A percentile compares a stretch with the other conserved stretches of the same genome.
Conservation (phyloP, 257 asterid species). For the Nicotiana tabacum region DNA sequence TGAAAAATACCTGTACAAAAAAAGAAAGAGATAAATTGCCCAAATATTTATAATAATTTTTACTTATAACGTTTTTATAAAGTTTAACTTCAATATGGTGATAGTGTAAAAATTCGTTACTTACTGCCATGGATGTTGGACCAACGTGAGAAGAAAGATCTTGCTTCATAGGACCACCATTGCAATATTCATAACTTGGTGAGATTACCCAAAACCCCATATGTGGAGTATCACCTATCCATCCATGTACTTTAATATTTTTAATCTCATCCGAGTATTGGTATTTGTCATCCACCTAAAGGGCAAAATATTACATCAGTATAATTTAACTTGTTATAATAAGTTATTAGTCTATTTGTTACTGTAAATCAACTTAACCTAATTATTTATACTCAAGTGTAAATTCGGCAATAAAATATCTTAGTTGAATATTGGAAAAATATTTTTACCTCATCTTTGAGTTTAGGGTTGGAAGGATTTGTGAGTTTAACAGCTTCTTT, state of each 20-base stretch:
- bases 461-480: conserved; percentile 26
- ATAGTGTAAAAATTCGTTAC: neutral
- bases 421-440: too few species aligned
- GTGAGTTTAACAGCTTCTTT: conserved; percentile 50
- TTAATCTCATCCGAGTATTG: conserved; percentile 51
- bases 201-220: conserved; percentile 66
- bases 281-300: conserved; percentile 68
- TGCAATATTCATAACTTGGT: conserved; percentile 60
- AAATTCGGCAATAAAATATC: neutral
- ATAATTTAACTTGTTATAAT: neutral
- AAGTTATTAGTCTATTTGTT: neutral
- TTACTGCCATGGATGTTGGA: conserved; percentile 50
- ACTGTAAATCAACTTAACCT: neutral
- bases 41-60: neutral
- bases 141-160: conserved; percentile 68
- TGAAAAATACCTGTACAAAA: conserved; percentile 33
- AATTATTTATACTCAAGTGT: neutral
- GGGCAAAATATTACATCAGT: too few species aligned
- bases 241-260: conserved; percentile 60
- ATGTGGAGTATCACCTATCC: conserved; percentile 39
- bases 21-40: too few species aligned
- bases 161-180: conserved; percentile 53
- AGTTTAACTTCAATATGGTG: neutral
- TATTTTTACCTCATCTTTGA: conserved; percentile 26
- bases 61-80: neutral